Percentiles rank a stretch among this genome's conserved stretches.
These are phyloP conservation scores for Boletus rubropictus DNA, from an alignment of 768 basidiomycete species.

Conservation along the genomic window DNA sequence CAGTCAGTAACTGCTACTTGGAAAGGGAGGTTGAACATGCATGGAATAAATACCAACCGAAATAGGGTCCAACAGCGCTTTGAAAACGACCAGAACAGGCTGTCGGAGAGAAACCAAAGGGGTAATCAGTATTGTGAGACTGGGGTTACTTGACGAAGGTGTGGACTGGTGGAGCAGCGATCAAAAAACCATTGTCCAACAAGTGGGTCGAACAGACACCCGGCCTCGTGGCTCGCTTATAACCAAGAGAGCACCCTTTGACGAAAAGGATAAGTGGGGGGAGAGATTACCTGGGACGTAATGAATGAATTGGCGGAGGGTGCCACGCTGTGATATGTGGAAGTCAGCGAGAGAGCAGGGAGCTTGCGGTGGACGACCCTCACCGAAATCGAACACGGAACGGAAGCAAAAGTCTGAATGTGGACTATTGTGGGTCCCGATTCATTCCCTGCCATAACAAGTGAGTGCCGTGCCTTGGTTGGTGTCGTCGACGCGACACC, in stretches of 20 bases:
- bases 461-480: slow-evolving; percentile 13
- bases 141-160: slow-evolving; percentile 12
- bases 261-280: slow-evolving; percentile 5
- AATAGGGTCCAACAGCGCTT: slow-evolving; percentile 18
- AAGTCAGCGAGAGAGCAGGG: slow-evolving; percentile 6
- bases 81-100: slow-evolving; percentile 23
- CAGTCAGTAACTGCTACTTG: slow-evolving; percentile 13
- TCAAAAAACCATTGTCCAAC: slow-evolving; percentile 25
- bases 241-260: slow-evolving; percentile 2
- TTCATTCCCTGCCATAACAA: slow-evolving; percentile 33
- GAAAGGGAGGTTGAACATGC: slow-evolving; percentile 12
- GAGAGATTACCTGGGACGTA: slow-evolving; percentile 45
- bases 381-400: slow-evolving; percentile 40
- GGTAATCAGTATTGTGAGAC: slow-evolving; percentile 17
- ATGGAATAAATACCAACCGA: slow-evolving; percentile 28
- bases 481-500: not conserved
- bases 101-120: slow-evolving; percentile 15
- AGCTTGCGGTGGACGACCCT: not conserved
- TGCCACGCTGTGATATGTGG: slow-evolving; percentile 51
- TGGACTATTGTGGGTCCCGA: slow-evolving; percentile 53
- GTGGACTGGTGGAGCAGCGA: slow-evolving; percentile 21
- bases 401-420: slow-evolving; percentile 36
- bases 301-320: slow-evolving; percentile 63
- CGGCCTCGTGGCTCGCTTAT: slow-evolving; percentile 25
- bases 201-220: slow-evolving; percentile 13